These are phyloP conservation scores for Trichoderma sp. DNA, from an alignment of 2,329 filamentous ascomycete genomes.

Conservation along the genomic window DNA sequence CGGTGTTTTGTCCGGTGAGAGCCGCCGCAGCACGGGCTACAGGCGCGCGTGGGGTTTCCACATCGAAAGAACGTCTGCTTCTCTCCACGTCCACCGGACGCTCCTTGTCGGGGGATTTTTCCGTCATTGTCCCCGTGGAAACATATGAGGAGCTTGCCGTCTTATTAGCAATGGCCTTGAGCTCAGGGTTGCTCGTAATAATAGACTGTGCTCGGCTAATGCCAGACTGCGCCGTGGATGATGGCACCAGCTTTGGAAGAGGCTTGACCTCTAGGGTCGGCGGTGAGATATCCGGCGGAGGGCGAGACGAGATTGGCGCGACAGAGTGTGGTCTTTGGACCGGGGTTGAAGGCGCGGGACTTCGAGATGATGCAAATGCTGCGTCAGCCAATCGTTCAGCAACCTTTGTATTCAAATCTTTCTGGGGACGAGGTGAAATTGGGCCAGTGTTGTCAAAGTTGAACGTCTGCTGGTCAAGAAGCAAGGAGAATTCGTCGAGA, in stretches of 20 bases:
- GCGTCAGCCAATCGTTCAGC: conserved; percentile 80
- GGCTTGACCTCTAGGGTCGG: conserved; percentile 33
- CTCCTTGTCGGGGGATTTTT: conserved; percentile 7
- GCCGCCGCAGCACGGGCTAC: neutral
- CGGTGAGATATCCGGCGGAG: conserved; percentile 18
- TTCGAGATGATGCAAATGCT: conserved; percentile 63
- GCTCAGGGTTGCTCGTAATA: conserved; percentile 62
- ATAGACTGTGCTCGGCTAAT: conserved; percentile 65
- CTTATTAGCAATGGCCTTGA: conserved; percentile 57
- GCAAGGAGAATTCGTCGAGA: conserved; percentile 86
- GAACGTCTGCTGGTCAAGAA: conserved; percentile 87
- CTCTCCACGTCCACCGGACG: neutral
- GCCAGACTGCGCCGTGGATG: conserved; percentile 46
- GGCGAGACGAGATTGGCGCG: conserved; percentile 27
- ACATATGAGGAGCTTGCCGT: conserved; percentile 42
- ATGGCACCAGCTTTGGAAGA: conserved; percentile 42
- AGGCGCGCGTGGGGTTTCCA: neutral
- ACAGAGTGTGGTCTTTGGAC: conserved; percentile 36
- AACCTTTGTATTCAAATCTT: conserved; percentile 61
- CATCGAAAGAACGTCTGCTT: conserved; percentile 1
- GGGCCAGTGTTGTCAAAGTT: conserved; percentile 54
- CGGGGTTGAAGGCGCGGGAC: conserved; percentile 26
- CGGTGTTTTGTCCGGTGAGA: conserved; percentile 5
- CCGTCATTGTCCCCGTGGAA: conserved; percentile 62
- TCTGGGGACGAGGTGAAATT: conserved; percentile 49